Base-by-base conservation (phyloP, 805 yeast species). In the Yarrowia bubula region DNA sequence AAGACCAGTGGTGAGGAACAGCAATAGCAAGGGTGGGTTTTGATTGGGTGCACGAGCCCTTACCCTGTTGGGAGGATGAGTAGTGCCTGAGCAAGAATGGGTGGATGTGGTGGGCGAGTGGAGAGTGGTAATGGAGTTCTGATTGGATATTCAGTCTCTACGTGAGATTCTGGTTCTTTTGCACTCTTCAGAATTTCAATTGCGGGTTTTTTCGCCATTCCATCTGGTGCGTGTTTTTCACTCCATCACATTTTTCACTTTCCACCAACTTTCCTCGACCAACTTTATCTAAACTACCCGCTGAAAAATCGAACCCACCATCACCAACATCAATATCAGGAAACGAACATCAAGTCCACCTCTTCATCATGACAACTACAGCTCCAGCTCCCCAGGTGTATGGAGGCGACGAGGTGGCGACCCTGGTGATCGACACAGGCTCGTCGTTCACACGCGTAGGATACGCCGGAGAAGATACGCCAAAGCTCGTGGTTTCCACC, bases 361-460 rank as follows among this genome's bases (percentile, higher is more conserved):
- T n/a, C n/a, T n/a, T n/a, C 39, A 37, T 15, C 18, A 68, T 68
- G 69, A 68, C 69, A 17, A 41, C 68, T 10, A 53, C 66, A 6
- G 65, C 65, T 55, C 68, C 70, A 0, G 64, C 64, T 28, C 66
- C 68, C 17, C 70, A 66, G 62, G 70, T 70, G 37, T 57, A 64
- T 22, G 64, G 57, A 41, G 63, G 42, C 41, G 96, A 93, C 75
- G 98, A 93, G 75, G 88, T 92, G 67, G 85, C 92, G 66, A 96
- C 97, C 32, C 81, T 93, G 7, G 96, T 93, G 38, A 79, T 93
- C 38, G 98, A 93, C 73, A 92, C 96, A 0, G 98, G 98, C 39
- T 87, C 97, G 9, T 84, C 81, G 67, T 77, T 84, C 65, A 91
- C 97, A 11, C 84, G 92, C 66, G 83, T 89, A 31, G 99, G 99